Conservation (phyloP, 768 basidiomycete species). For the Antrodiella citrinella region DNA sequence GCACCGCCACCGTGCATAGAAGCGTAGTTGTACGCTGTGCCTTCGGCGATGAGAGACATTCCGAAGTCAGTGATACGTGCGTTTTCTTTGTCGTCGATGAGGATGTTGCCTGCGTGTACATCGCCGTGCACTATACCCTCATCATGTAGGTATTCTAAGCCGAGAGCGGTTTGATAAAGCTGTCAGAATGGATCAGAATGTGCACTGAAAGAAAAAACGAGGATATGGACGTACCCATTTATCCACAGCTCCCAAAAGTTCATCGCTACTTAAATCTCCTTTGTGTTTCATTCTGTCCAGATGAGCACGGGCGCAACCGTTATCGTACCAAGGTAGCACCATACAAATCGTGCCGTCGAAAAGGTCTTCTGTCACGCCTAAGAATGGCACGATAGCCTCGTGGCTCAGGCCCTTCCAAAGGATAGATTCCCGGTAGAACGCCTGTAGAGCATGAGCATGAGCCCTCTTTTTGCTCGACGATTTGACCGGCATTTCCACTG, state of each 20-base stretch:
- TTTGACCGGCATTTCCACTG: background rate
- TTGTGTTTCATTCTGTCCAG: background rate
- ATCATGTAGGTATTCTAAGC: slow-evolving; percentile 5
- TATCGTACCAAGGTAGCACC: slow-evolving; percentile 6
- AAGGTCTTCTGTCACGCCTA: background rate
- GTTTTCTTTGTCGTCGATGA: slow-evolving; percentile 4
- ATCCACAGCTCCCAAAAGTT: background rate
- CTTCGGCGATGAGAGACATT: slow-evolving; percentile 1
- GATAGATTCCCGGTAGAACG: background rate
- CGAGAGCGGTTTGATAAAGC: slow-evolving; percentile 1
- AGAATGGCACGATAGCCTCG: background rate
- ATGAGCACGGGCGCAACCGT: slow-evolving; percentile 1
- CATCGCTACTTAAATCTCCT: background rate
- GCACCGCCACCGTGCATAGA: background rate
- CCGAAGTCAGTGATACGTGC: slow-evolving; percentile 12
- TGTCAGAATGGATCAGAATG: background rate
- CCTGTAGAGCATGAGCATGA: background rate
- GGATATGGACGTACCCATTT: background rate
- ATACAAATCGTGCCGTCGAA: background rate
- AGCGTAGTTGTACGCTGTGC: background rate
- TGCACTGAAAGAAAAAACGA: background rate
- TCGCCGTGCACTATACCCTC: slow-evolving; percentile 7
- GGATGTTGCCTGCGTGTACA: slow-evolving; percentile 9
- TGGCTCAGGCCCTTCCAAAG: background rate
- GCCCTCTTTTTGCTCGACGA: background rate